Percentiles rank a stretch among this genome's conserved stretches.
Evolutionary conservation across 169 alveolate species (phyloP).

Genomic region (Plasmodium inui): DNA sequence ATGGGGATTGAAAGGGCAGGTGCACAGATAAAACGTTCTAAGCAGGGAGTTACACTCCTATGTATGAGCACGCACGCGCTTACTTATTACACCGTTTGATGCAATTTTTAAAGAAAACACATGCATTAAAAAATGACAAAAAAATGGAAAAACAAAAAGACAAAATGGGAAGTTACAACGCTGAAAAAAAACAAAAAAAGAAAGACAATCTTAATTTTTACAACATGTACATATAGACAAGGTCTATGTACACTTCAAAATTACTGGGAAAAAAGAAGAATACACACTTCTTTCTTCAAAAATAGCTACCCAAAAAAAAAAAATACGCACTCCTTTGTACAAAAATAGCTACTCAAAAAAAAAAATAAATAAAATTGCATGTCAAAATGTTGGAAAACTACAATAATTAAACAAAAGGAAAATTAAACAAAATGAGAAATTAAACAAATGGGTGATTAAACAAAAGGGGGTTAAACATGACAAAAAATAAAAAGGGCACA

Average conservation of each 20-base stretch:
- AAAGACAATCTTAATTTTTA: slow-evolving; percentile 16
- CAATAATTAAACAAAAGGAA: background rate
- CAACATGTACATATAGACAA: background rate
- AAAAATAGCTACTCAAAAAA: slow-evolving; percentile 3
- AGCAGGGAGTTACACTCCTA: background rate
- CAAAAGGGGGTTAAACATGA: background rate
- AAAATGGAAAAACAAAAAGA: background rate
- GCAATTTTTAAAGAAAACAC: background rate
- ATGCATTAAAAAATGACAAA: background rate
- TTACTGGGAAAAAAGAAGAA: background rate
- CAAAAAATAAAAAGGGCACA: background rate
- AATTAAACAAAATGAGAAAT: background rate
- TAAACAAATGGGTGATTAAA: background rate
- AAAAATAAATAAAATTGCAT: slow-evolving; percentile 18
- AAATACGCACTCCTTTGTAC: background rate
- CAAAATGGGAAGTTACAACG: background rate
- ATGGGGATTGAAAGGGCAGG: background rate
- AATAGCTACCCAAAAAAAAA: slow-evolving; percentile 9
- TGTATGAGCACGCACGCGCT: background rate
- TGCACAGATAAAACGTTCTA: background rate
- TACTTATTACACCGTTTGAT: background rate
- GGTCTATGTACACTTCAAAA: slow-evolving; percentile 4
- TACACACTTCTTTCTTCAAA: background rate
- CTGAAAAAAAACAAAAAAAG: too few species aligned
- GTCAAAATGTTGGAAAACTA: background rate